Evolutionary conservation across 371 early-diverging fungal genomes (phyloP).

Genomic region (Zancudomyces culisetae): DNA sequence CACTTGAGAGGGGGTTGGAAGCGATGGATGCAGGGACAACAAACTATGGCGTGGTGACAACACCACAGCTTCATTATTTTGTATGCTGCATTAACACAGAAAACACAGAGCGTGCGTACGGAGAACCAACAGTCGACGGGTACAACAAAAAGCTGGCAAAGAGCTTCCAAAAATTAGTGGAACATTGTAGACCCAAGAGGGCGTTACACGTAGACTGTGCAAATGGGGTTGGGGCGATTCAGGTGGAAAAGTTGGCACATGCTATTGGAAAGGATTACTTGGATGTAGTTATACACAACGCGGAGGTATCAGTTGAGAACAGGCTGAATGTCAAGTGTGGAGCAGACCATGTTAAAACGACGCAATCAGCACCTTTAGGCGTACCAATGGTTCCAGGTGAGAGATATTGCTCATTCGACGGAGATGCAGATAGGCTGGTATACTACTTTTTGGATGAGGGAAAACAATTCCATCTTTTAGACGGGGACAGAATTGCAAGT

Average conservation of each 20-base stretch:
- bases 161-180: constrained; percentile 68
- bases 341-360: constrained; percentile 92
- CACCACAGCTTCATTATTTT: constrained; percentile 94
- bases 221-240: constrained; percentile 94
- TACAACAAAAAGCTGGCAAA: constrained; percentile 73
- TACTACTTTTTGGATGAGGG: constrained; percentile 66
- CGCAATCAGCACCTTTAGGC: constrained; percentile 63
- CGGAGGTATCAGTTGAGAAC: constrained; percentile 37
- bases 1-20: constrained; percentile 61
- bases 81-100: constrained; percentile 75
- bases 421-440: constrained; percentile 98
- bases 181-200: constrained; percentile 33
- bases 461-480: constrained; percentile 73
- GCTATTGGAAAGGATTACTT: constrained; percentile 43
- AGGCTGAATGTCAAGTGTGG: constrained; percentile 88
- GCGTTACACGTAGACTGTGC: constrained; percentile 75
- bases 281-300: constrained; percentile 46
- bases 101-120: constrained; percentile 59
- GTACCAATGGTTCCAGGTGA: constrained; percentile 33
- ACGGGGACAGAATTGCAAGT: constrained; percentile 95
- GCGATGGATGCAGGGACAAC: constrained; percentile 38
- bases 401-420: constrained; percentile 86
- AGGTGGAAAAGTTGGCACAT: constrained; percentile 51
- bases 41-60: constrained; percentile 85
- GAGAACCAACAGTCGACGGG: constrained; percentile 78